Evolutionary conservation across 805 yeast genomes (phyloP).

Genomic region (Metschnikowia chrysomelidarum): DNA sequence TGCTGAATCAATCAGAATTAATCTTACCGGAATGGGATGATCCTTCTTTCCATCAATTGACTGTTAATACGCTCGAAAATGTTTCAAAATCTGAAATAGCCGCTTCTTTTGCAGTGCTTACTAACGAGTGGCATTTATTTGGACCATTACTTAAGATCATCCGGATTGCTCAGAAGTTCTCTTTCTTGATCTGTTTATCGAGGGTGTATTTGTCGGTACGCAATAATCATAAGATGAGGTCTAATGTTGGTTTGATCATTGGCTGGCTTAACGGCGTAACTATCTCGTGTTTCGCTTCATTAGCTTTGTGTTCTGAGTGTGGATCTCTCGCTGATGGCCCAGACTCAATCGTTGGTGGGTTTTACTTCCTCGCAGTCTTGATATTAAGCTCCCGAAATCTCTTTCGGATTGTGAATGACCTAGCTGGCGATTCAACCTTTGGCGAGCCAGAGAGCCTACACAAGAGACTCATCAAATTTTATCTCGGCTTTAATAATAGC

Average conservation of each 20-base stretch:
- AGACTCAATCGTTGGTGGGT: constrained; percentile 20
- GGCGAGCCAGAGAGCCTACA: constrained; percentile 21
- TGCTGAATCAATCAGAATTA: background rate
- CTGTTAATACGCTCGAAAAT: too few species aligned
- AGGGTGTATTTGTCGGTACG: constrained; percentile 30
- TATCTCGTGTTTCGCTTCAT: constrained; percentile 28
- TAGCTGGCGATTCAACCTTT: constrained; percentile 25
- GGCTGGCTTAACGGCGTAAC: constrained; percentile 35
- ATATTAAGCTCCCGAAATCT: constrained; percentile 31
- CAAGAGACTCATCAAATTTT: constrained; percentile 29
- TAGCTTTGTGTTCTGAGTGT: constrained; percentile 21
- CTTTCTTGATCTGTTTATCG: constrained; percentile 14
- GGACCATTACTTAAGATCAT: too few species aligned
- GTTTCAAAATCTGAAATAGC: too few species aligned
- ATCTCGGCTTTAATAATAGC: constrained; percentile 26
- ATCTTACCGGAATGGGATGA: constrained; percentile 2
- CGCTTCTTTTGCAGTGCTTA: too few species aligned
- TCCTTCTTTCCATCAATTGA: background rate
- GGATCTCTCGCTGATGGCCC: constrained; percentile 19
- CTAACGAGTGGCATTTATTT: too few species aligned
- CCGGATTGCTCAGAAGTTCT: too few species aligned
- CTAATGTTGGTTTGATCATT: constrained; percentile 32
- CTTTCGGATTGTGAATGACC: constrained; percentile 26
- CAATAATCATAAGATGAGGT: constrained; percentile 34
- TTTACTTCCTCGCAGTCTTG: constrained; percentile 24